These are phyloP conservation scores for Diaporthe sp. DNA, from an alignment of 2,329 filamentous ascomycete genomes.

Conservation along the genomic window DNA sequence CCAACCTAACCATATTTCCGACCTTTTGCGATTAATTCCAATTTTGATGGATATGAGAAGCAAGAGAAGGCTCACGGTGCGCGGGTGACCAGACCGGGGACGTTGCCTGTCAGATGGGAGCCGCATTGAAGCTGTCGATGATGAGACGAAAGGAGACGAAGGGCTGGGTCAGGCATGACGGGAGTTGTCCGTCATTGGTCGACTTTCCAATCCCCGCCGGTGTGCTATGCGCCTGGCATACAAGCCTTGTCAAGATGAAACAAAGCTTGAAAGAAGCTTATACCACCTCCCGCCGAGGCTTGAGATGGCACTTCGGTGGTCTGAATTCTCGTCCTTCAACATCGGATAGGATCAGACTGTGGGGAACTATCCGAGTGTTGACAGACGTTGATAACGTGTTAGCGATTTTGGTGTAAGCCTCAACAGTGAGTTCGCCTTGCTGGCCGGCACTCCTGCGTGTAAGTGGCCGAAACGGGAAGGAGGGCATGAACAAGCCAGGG, in stretches of 20 bases:
- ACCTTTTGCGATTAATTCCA: neutral
- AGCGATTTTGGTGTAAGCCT: neutral
- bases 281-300: neutral
- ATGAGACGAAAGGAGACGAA: conserved; percentile 28
- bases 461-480: conserved; percentile 21
- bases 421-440: neutral
- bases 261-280: conserved; percentile 40
- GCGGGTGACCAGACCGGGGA: neutral
- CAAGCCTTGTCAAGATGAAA: conserved; percentile 43
- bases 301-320: conserved; percentile 14
- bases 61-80: neutral
- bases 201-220: neutral
- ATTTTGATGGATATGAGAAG: neutral
- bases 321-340: neutral
- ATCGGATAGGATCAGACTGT: conserved; percentile 9
- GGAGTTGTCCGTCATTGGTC: conserved; percentile 4
- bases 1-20: neutral
- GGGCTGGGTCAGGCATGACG: neutral
- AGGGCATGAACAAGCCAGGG: neutral
- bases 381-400: neutral
- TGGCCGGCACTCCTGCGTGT: neutral
- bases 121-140: conserved; percentile 19
- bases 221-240: conserved; percentile 10
- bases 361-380: neutral
- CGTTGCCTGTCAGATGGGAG: neutral